These are phyloP conservation scores for Coffea canephora DNA, from an alignment of 257 asterid genomes.

Conservation along the genomic window DNA sequence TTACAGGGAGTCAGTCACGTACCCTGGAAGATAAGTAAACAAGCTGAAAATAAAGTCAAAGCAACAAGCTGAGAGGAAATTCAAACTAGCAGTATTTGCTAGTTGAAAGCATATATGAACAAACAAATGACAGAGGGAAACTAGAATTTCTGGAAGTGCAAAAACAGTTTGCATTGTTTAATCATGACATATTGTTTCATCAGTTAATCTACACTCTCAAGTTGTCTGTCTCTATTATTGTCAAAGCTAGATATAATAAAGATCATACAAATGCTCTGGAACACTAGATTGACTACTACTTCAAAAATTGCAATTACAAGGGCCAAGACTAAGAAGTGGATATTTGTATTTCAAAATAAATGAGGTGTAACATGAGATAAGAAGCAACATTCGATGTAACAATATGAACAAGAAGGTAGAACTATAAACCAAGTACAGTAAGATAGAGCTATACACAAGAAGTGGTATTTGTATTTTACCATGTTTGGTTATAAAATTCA, in stretches of 20 bases:
- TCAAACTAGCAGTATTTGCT: not conserved
- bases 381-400: not conserved
- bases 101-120: too few relatives aligned
- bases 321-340: not conserved
- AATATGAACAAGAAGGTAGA: not conserved
- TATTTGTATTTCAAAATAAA: not conserved
- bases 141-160: not conserved
- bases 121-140: not conserved
- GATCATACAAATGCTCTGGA: not conserved
- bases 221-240: not conserved
- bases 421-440: not conserved
- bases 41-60: not conserved
- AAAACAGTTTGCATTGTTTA: not conserved
- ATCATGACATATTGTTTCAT: not conserved
- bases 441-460: not conserved
- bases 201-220: not conserved
- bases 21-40: not conserved
- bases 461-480: constrained; percentile 32
- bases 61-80: not conserved
- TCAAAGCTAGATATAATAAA: not conserved
- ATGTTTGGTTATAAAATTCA: constrained; percentile 77
- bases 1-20: too few relatives aligned
- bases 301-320: not conserved
- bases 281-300: not conserved
- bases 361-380: not conserved